These are phyloP conservation scores for Leptographium galeiforme DNA, from an alignment of 2,329 filamentous ascomycete genomes.

Conservation along the genomic window DNA sequence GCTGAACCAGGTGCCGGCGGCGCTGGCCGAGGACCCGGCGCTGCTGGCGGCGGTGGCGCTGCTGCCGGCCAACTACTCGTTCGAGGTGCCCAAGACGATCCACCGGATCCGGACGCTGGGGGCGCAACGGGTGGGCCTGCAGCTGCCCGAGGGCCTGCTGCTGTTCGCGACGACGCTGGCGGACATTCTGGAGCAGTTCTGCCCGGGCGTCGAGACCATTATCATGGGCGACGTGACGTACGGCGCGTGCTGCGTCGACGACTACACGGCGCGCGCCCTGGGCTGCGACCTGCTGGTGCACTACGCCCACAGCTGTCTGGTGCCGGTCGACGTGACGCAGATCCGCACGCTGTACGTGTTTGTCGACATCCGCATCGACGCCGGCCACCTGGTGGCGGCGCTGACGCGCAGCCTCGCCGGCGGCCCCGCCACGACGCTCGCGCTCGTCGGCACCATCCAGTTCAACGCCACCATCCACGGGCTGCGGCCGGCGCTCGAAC, in stretches of 20 bases:
- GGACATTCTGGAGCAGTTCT: constrained; percentile 91
- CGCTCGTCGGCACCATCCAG: constrained; percentile 92
- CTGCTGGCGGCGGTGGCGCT: constrained; percentile 80
- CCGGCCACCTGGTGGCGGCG: constrained; percentile 70
- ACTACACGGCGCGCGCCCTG: constrained; percentile 88
- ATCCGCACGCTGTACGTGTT: constrained; percentile 98
- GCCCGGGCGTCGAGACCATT: constrained; percentile 76
- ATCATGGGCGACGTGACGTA: constrained; percentile 99
- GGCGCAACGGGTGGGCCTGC: constrained; percentile 77
- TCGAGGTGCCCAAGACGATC: constrained; percentile 97
- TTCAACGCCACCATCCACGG: constrained; percentile 96
- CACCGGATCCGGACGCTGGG: constrained; percentile 74
- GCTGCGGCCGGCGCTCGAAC: constrained; percentile 62
- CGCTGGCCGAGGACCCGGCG: constrained; percentile 72
- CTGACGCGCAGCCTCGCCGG: constrained; percentile 72
- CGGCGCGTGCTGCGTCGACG: constrained; percentile 95
- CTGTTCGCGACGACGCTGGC: constrained; percentile 96
- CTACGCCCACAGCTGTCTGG: constrained; percentile 93
- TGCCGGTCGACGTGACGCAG: constrained; percentile 89
- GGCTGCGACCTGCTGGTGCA: constrained; percentile 92
- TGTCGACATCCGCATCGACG: constrained; percentile 94
- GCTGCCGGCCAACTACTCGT: constrained; percentile 91
- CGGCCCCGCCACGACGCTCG: constrained; percentile 67
- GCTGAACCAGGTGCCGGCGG: constrained; percentile 80
- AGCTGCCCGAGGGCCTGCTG: constrained; percentile 90